Percentiles rank a stretch among this genome's conserved stretches.
phyloP scores from a whole-genome alignment of 75 land plant species.

The Pinus tabuliformis region DNA sequence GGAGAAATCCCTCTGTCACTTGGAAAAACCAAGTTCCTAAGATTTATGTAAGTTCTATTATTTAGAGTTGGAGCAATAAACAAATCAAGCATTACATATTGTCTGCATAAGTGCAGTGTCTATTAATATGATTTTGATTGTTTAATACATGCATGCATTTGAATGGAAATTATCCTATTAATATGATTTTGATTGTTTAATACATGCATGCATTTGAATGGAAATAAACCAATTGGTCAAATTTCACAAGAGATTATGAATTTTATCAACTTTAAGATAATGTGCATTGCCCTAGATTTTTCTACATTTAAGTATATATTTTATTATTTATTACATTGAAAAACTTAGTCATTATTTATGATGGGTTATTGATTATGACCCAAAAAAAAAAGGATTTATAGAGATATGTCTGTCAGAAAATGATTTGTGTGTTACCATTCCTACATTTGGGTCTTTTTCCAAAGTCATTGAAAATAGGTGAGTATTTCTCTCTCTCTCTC shows the following conservation, averaged over 20 bases:
- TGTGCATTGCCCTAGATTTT: constrained; percentile 21
- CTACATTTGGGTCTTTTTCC: constrained; percentile 57
- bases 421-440: constrained; percentile 65
- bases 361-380: no score
- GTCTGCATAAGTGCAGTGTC: no score
- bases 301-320: background rate
- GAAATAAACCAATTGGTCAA: constrained; percentile 50
- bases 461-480: constrained; percentile 57
- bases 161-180: constrained; percentile 45
- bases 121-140: background rate
- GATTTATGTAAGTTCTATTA: constrained; percentile 39
- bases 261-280: constrained; percentile 48
- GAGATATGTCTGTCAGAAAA: constrained; percentile 64
- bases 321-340: background rate
- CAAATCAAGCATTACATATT: no score
- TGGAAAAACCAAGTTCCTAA: constrained; percentile 31
- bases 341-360: no score
- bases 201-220: constrained; percentile 51
- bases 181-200: background rate
- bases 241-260: constrained; percentile 58
- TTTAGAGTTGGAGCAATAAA: no score
- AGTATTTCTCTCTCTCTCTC: no score
- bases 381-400: constrained; percentile 12
- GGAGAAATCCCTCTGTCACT: constrained; percentile 52
- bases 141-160: constrained; percentile 37